A percentile compares a stretch with the other conserved stretches of the same genome.
Conservation (phyloP, 1,284 basidiomycete genomes). For the Marasmius fiardii region DNA sequence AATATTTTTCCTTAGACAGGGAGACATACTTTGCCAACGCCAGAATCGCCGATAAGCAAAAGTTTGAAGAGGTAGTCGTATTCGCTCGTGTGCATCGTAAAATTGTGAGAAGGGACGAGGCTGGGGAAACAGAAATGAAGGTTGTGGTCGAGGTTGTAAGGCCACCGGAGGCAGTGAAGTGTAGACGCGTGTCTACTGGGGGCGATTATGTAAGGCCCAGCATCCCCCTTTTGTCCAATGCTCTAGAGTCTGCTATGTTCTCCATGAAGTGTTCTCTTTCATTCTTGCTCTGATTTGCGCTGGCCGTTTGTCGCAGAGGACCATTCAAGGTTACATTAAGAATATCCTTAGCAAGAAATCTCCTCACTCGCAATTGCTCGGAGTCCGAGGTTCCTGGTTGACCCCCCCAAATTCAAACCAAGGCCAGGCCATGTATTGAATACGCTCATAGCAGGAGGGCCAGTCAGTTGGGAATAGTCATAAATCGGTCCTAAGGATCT, state of each 20-base stretch:
- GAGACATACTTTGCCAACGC: constrained; percentile 85
- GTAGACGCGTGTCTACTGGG: constrained; percentile 17
- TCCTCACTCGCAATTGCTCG: too few species aligned
- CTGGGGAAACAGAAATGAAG: constrained; percentile 7
- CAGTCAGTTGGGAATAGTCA: too few species aligned
- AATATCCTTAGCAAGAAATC: too few species aligned
- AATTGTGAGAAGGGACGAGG: constrained; percentile 10
- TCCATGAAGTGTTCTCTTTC: too few species aligned
- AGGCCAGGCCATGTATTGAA: too few species aligned
- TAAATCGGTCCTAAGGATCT: too few species aligned
- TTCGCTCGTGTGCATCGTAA: constrained; percentile 82
- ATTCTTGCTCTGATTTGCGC: too few species aligned
- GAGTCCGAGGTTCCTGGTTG: too few species aligned
- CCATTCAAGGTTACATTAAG: too few species aligned
- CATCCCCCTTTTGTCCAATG: not conserved
- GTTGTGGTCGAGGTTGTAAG: constrained; percentile 20
- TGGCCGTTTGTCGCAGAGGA: too few species aligned
- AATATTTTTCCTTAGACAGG: constrained; percentile 11
- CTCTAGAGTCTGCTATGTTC: not conserved
- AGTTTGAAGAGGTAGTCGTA: constrained; percentile 99
- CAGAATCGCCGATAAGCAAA: constrained; percentile 89
- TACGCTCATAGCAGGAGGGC: too few species aligned
- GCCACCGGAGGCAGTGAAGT: constrained; percentile 31
- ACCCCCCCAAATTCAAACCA: too few species aligned
- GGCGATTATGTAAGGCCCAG: not conserved